phyloP scores from a whole-genome alignment of 192 early-diverging fungal species.

The Backusella psychrophila region DNA sequence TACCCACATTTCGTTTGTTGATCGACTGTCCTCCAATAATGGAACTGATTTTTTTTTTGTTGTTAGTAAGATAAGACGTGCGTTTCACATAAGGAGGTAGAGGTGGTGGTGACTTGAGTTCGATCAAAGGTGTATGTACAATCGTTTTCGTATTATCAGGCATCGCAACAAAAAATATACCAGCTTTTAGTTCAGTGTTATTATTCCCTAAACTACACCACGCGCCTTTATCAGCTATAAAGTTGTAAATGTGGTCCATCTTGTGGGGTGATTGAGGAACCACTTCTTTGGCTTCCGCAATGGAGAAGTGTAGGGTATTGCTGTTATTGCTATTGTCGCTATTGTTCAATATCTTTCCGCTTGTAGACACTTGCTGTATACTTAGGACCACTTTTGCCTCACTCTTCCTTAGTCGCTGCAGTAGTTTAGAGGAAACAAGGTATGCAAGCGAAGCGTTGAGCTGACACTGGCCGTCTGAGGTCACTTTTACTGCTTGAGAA shows the following conservation, averaged over 20 bases:
- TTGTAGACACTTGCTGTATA: not conserved
- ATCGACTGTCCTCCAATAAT: not conserved
- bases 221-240: slow-evolving; percentile 34
- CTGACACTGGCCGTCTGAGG: not conserved
- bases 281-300: slow-evolving; percentile 27
- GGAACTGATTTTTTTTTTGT: slow-evolving; percentile 8
- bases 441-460: slow-evolving; percentile 30
- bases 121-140: slow-evolving; percentile 10
- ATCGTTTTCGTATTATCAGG: slow-evolving; percentile 15
- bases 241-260: slow-evolving; percentile 21
- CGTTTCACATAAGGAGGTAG: slow-evolving; percentile 11
- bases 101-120: slow-evolving; percentile 22
- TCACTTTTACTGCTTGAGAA: slow-evolving; percentile 14
- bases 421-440: slow-evolving; percentile 29
- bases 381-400: slow-evolving; percentile 19
- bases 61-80: slow-evolving; percentile 3
- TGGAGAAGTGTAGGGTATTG: slow-evolving; percentile 6
- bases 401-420: slow-evolving; percentile 22
- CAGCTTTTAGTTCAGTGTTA: slow-evolving; percentile 22
- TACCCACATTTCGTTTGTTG: not conserved
- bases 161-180: slow-evolving; percentile 36
- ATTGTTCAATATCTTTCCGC: slow-evolving; percentile 2
- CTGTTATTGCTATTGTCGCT: not conserved
- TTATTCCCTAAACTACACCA: slow-evolving; percentile 14
- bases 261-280: slow-evolving; percentile 20